Conservation (phyloP, 108 stramenopile genomes). For the Thalassiosira profunda region DNA sequence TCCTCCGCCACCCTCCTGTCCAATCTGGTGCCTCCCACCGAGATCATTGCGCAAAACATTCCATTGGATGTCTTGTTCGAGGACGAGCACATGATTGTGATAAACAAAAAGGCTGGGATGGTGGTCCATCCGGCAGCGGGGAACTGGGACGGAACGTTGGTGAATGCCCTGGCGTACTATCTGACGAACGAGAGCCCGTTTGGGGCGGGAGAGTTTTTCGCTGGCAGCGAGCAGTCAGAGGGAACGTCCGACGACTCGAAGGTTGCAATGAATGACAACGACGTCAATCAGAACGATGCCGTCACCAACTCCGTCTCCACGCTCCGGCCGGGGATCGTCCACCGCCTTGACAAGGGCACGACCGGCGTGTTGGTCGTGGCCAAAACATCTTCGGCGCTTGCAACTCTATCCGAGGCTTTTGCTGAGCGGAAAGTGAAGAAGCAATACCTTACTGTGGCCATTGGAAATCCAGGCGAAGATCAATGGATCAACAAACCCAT, state of each 20-base stretch:
- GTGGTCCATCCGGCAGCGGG: slow-evolving; percentile 98
- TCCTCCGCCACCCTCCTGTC: slow-evolving; percentile 39
- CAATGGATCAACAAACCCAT: slow-evolving; percentile 94
- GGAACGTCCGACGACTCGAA: background rate
- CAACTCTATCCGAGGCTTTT: slow-evolving; percentile 87
- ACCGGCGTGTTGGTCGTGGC: slow-evolving; percentile 96
- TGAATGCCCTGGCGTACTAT: slow-evolving; percentile 96
- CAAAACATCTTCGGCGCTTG: slow-evolving; percentile 82
- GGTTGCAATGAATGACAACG: slow-evolving; percentile 29
- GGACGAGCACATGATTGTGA: slow-evolving; percentile 92
- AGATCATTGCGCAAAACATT: slow-evolving; percentile 81
- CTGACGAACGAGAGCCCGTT: slow-evolving; percentile 64
- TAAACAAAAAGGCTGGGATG: slow-evolving; percentile 95
- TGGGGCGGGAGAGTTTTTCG: slow-evolving; percentile 74
- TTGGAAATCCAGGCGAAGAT: slow-evolving; percentile 86
- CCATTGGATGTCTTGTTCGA: slow-evolving; percentile 90
- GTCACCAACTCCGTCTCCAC: slow-evolving; percentile 59
- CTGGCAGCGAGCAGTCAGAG: background rate
- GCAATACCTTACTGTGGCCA: slow-evolving; percentile 90
- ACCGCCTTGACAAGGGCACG: slow-evolving; percentile 96
- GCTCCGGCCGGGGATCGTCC: slow-evolving; percentile 96
- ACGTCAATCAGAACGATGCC: slow-evolving; percentile 59
- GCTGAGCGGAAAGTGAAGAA: slow-evolving; percentile 84
- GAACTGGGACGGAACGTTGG: slow-evolving; percentile 96
- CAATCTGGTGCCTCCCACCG: slow-evolving; percentile 50